Conservation (phyloP, 345 rosid genomes). For the Chamaenerion angustifolium region DNA sequence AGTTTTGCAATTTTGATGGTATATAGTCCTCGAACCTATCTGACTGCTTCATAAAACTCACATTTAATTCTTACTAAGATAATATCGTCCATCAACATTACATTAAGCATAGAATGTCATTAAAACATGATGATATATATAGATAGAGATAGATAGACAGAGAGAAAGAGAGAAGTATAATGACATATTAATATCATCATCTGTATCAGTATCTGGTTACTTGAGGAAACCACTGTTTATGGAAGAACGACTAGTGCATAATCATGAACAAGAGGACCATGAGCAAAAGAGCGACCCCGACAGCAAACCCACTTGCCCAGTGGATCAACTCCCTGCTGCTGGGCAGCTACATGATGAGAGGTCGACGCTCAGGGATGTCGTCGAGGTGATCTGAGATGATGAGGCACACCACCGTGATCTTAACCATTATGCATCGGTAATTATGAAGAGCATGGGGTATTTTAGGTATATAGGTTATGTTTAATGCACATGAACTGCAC, state of each 20-base stretch:
- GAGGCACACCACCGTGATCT: conserved; percentile 84
- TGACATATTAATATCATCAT: not conserved
- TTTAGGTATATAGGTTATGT: no score
- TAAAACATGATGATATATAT: no score
- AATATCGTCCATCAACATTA: no score
- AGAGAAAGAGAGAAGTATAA: no score
- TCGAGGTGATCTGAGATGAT: conserved; percentile 51
- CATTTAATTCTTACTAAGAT: no score
- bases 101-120: not conserved
- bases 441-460: no score
- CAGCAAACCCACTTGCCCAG: conserved; percentile 41
- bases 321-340: conserved; percentile 40
- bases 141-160: no score
- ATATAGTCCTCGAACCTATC: no score
- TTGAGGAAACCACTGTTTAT: conserved; percentile 47
- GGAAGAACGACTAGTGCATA: conserved; percentile 38
- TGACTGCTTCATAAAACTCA: no score
- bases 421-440: conserved; percentile 77
- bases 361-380: conserved; percentile 62
- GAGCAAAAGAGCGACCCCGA: conserved; percentile 47
- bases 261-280: conserved; percentile 39
- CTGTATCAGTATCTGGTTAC: conserved; percentile 9
- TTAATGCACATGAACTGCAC: no score
- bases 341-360: conserved; percentile 4
- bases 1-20: no score